Conservation (phyloP, 192 early-diverging fungal genomes). For the Backusella liffmaniae region DNA sequence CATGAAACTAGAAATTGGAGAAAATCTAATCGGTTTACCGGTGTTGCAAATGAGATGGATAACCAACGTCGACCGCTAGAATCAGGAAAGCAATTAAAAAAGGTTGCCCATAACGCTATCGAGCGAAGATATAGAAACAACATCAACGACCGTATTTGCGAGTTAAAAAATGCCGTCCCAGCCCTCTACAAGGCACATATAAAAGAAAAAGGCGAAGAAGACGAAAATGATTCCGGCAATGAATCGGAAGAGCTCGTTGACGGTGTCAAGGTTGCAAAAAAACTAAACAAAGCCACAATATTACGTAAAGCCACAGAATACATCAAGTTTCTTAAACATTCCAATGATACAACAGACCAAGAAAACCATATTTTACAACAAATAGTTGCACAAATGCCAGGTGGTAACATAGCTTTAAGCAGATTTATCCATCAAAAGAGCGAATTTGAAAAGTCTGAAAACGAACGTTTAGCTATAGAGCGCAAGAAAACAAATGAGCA, state of each 20-base stretch:
- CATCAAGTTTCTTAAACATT: constrained; percentile 60
- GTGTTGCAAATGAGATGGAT: not conserved
- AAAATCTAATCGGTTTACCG: not conserved
- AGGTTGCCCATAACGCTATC: constrained; percentile 94
- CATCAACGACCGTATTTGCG: constrained; percentile 93
- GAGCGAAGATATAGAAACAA: constrained; percentile 96
- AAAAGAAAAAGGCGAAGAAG: constrained; percentile 40
- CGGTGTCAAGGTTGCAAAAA: constrained; percentile 80
- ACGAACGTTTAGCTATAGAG: constrained; percentile 3
- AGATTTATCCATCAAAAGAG: constrained; percentile 18
- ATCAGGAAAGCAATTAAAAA: constrained; percentile 67
- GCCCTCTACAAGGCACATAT: constrained; percentile 58
- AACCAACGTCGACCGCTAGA: not conserved
- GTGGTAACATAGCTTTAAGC: constrained; percentile 41
- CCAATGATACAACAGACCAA: constrained; percentile 36
- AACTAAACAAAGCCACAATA: constrained; percentile 95
- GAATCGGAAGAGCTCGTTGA: constrained; percentile 58
- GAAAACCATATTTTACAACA: constrained; percentile 51
- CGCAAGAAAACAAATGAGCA: not conserved
- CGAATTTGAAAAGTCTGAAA: constrained; percentile 12
- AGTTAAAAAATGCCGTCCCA: constrained; percentile 84
- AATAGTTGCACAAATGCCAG: constrained; percentile 46
- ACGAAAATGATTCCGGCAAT: constrained; percentile 28
- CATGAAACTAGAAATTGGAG: constrained; percentile 21
- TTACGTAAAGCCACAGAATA: constrained; percentile 91